Conservation (phyloP, 2,329 filamentous ascomycete species). For the Piedraia hortae region DNA sequence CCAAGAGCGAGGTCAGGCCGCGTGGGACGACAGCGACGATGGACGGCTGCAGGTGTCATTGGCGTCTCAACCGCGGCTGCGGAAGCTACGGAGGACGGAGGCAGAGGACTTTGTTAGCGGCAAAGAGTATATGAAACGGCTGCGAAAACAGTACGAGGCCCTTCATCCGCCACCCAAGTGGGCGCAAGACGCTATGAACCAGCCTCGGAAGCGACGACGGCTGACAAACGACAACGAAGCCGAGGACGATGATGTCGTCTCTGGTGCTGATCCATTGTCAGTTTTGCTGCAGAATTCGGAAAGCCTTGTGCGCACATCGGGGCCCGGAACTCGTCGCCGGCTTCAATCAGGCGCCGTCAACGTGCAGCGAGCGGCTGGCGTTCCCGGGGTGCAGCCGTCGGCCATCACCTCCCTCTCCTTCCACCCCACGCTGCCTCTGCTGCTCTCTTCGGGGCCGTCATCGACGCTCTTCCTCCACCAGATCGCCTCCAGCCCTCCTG, state of each 20-base stretch:
- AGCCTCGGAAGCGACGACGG: constrained; percentile 20
- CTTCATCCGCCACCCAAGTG: constrained; percentile 34
- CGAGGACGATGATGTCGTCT: constrained; percentile 19
- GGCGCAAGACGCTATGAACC: constrained; percentile 21
- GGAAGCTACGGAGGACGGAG: constrained; percentile 59
- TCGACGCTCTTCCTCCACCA: constrained; percentile 76
- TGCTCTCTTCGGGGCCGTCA: constrained; percentile 68
- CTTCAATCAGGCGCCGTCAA: constrained; percentile 69
- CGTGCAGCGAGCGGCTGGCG: constrained; percentile 69
- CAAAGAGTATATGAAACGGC: constrained; percentile 52
- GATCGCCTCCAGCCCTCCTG: constrained; percentile 42
- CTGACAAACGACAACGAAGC: constrained; percentile 15
- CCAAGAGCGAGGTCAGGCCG: constrained; percentile 23
- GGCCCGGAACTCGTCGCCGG: constrained; percentile 31
- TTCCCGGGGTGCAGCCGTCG: constrained; percentile 47
- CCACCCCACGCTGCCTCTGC: constrained; percentile 65
- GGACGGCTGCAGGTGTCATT: constrained; percentile 66
- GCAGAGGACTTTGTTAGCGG: constrained; percentile 68
- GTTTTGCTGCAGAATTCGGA: constrained; percentile 50
- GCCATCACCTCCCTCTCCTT: constrained; percentile 64
- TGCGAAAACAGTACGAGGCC: constrained; percentile 43
- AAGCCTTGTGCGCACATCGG: constrained; percentile 28
- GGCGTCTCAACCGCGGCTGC: constrained; percentile 42
- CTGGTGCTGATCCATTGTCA: constrained; percentile 52
- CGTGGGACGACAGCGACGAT: constrained; percentile 91